phyloP scores from a whole-genome alignment of 164 flowering plant genomes.

The Aristolochia californica region DNA sequence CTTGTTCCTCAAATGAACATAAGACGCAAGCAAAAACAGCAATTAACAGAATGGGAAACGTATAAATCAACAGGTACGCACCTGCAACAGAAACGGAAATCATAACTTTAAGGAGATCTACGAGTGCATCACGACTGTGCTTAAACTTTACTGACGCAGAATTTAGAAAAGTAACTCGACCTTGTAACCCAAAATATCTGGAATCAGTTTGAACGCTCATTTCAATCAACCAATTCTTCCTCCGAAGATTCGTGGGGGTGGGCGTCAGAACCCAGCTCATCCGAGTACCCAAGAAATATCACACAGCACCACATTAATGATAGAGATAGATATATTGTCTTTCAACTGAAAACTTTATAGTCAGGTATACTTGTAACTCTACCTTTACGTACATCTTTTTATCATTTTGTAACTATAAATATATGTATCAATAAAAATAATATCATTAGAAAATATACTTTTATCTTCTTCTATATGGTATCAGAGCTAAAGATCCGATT shows the following conservation, averaged over 20 bases:
- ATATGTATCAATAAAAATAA: too few relatives aligned
- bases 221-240: slow-evolving; percentile 2
- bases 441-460: too few relatives aligned
- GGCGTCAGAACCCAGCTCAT: slow-evolving; percentile 6
- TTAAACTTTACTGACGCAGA: too few relatives aligned
- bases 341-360: too few relatives aligned
- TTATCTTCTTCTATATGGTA: too few relatives aligned
- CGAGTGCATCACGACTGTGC: neutral
- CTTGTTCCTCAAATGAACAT: slow-evolving; percentile 48
- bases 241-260: slow-evolving; percentile 1
- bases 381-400: too few relatives aligned
- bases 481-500: too few relatives aligned
- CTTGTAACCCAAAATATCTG: neutral
- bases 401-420: too few relatives aligned
- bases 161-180: too few relatives aligned
- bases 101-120: neutral
- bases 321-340: too few relatives aligned
- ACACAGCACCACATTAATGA: slow-evolving; percentile 1
- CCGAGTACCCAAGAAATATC: slow-evolving; percentile 7
- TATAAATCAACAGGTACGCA: slow-evolving; percentile 26
- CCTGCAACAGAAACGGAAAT: slow-evolving; percentile 17
- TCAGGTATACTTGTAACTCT: too few relatives aligned
- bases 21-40: slow-evolving; percentile 50
- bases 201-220: neutral
- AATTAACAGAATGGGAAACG: slow-evolving; percentile 45